phyloP scores from a whole-genome alignment of 1,139 yeast genomes.

The Candida albicans region DNA sequence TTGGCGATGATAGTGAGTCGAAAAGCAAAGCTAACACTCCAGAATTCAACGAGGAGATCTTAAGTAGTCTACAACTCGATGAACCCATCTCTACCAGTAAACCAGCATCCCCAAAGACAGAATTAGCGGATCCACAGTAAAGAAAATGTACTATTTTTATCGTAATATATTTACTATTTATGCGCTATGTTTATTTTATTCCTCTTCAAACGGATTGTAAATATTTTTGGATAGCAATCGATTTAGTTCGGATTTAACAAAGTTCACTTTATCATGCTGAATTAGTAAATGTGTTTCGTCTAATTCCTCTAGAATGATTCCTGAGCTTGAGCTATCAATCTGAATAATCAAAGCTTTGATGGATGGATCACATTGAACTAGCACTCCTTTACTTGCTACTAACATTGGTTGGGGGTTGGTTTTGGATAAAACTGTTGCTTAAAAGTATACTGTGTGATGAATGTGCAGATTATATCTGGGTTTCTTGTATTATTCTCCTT shows the following conservation, averaged over 20 bases:
- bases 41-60: conserved; percentile 23
- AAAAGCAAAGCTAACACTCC: conserved; percentile 9
- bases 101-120: conserved; percentile 11
- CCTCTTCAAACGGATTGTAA: conserved; percentile 81
- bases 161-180: conserved; percentile 32
- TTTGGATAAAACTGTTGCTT: too few relatives aligned
- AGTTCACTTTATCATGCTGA: conserved; percentile 71
- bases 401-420: conserved; percentile 31
- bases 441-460: too few relatives aligned
- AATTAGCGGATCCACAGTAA: conserved; percentile 20
- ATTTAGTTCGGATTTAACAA: conserved; percentile 75
- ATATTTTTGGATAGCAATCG: conserved; percentile 75
- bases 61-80: conserved; percentile 17
- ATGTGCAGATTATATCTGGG: too few relatives aligned
- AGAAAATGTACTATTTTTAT: conserved; percentile 19
- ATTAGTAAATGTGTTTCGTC: conserved; percentile 89
- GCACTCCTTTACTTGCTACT: conserved; percentile 46
- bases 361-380: conserved; percentile 79
- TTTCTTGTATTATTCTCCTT: too few relatives aligned
- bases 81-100: background rate
- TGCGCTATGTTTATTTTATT: conserved; percentile 26
- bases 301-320: conserved; percentile 77
- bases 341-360: conserved; percentile 81
- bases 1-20: conserved; percentile 20
- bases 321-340: conserved; percentile 71